These are phyloP conservation scores for Claviceps pazoutovae DNA, from an alignment of 2,329 filamentous ascomycete genomes.

Conservation along the genomic window DNA sequence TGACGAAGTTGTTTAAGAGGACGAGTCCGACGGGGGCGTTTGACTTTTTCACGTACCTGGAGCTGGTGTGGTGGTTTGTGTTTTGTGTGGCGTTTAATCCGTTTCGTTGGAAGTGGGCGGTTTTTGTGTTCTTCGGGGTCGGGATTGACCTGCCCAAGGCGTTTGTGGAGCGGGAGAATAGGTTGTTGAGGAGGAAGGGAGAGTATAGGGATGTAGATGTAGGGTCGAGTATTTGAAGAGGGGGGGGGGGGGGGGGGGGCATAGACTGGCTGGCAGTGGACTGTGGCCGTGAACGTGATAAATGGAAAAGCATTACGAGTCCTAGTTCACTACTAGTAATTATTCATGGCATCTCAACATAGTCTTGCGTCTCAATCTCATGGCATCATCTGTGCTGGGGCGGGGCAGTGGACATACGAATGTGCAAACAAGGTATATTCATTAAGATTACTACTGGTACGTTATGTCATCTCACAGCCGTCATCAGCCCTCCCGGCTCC, in stretches of 20 bases:
- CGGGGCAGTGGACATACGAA: neutral
- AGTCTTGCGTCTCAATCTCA: too few relatives aligned
- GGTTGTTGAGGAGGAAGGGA: constrained; percentile 35
- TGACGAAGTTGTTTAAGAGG: constrained; percentile 59
- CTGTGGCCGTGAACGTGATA: neutral
- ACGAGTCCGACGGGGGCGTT: constrained; percentile 61
- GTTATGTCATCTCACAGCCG: neutral
- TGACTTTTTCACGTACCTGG: constrained; percentile 81
- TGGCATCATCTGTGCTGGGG: too few relatives aligned
- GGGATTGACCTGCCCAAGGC: constrained; percentile 50
- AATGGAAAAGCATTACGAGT: neutral
- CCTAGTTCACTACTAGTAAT: neutral
- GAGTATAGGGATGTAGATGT: constrained; percentile 17
- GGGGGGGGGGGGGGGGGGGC: too few relatives aligned
- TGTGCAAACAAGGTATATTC: neutral
- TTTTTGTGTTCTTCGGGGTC: constrained; percentile 69
- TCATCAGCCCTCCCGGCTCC: neutral
- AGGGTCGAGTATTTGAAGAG: constrained; percentile 10
- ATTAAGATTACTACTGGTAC: neutral
- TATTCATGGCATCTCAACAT: too few relatives aligned
- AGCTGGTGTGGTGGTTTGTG: constrained; percentile 73
- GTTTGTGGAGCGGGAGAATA: constrained; percentile 54
- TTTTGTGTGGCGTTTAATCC: constrained; percentile 71
- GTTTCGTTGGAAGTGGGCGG: constrained; percentile 80
- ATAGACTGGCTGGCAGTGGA: neutral